phyloP scores from a whole-genome alignment of 192 early-diverging fungal genomes.

The Entomortierella beljakovae region DNA sequence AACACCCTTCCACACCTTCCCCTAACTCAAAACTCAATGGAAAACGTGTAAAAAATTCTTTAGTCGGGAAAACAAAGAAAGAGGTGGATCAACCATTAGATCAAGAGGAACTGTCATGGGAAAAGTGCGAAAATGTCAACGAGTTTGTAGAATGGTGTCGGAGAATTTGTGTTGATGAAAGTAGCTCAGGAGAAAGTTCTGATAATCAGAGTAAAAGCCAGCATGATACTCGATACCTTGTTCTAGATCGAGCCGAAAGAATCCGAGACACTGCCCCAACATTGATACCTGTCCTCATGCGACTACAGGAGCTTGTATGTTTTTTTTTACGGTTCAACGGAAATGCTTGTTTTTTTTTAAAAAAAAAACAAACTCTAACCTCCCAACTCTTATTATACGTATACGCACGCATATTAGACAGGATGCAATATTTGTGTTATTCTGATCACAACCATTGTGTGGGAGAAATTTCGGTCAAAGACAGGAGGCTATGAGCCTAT shows the following conservation, averaged over 20 bases:
- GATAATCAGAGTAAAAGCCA: background rate
- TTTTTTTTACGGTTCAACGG: too few species aligned
- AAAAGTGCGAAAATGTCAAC: constrained; percentile 73
- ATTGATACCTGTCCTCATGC: constrained; percentile 76
- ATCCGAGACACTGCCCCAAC: constrained; percentile 76
- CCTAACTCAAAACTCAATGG: background rate
- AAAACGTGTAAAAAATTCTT: background rate
- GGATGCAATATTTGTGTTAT: constrained; percentile 74
- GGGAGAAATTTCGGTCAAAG: constrained; percentile 82
- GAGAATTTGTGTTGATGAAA: constrained; percentile 29
- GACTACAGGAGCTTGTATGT: constrained; percentile 77
- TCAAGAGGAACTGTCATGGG: constrained; percentile 15
- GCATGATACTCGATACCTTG: constrained; percentile 58
- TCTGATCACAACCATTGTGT: constrained; percentile 77
- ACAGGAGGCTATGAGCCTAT: constrained; percentile 72
- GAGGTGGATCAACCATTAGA: constrained; percentile 7
- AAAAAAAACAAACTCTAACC: too few species aligned
- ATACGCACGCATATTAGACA: too few species aligned
- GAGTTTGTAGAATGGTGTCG: constrained; percentile 74
- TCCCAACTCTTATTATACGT: too few species aligned
- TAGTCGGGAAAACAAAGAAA: background rate
- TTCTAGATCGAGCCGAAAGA: constrained; percentile 85
- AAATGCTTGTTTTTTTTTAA: too few species aligned
- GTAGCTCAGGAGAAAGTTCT: background rate
- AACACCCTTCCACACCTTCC: constrained; percentile 10